Conservation (phyloP, 1,284 basidiomycete species). For the Apiotrichum siamense region DNA sequence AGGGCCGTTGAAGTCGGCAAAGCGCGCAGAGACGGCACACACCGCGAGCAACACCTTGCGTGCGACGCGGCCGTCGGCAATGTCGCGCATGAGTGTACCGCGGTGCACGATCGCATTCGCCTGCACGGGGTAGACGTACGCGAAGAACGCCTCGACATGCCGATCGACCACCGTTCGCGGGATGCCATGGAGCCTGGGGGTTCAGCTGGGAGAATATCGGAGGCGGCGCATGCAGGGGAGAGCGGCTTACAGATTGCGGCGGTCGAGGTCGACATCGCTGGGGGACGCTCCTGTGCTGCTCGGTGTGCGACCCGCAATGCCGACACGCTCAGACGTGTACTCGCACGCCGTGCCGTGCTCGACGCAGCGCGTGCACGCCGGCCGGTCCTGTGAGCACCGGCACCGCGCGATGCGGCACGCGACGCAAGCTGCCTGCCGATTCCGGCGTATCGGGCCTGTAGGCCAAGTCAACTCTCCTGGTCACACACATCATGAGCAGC, state of each 20-base stretch:
- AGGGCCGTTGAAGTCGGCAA: too few species aligned
- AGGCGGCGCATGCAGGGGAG: too few species aligned
- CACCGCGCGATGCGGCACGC: constrained; percentile 9
- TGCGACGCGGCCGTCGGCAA: constrained; percentile 10
- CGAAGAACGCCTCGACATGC: constrained; percentile 21
- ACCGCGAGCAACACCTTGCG: constrained; percentile 17
- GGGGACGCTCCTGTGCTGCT: constrained; percentile 14
- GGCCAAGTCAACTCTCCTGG: neutral
- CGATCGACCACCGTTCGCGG: constrained; percentile 12
- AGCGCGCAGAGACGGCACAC: constrained; percentile 19
- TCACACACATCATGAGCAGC: too few species aligned
- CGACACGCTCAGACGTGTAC: neutral
- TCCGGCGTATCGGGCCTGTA: constrained; percentile 12
- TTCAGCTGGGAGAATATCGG: neutral
- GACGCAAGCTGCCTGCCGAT: constrained; percentile 5
- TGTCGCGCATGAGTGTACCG: constrained; percentile 13
- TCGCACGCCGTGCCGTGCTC: constrained; percentile 11
- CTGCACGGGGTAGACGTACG: constrained; percentile 18
- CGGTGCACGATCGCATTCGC: constrained; percentile 21
- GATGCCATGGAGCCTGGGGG: constrained; percentile 11
- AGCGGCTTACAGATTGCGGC: neutral
- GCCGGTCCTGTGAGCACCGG: constrained; percentile 13
- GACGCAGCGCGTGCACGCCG: constrained; percentile 9
- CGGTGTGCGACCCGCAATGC: constrained; percentile 2
- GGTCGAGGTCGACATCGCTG: neutral